These are phyloP conservation scores for Globisporangium apiculatum DNA, from an alignment of 352 stramenopile genomes.

Conservation along the genomic window DNA sequence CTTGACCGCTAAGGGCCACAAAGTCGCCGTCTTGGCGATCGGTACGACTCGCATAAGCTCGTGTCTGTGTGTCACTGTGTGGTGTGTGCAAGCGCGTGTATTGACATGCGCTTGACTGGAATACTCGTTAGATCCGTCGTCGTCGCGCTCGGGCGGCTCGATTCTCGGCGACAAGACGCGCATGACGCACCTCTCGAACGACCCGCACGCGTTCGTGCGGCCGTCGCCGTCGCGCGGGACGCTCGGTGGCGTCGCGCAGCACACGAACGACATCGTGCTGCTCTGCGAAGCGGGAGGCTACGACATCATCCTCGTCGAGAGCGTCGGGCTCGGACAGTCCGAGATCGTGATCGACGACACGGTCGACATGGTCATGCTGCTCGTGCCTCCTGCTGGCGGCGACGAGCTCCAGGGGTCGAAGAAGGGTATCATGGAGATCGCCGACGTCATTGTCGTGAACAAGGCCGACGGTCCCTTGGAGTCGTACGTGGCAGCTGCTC, in stretches of 20 bases:
- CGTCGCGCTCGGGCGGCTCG: constrained; percentile 89
- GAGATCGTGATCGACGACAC: constrained; percentile 96
- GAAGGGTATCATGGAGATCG: constrained; percentile 98
- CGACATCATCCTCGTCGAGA: constrained; percentile 96
- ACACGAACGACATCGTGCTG: constrained; percentile 90
- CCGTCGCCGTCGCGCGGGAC: constrained; percentile 88
- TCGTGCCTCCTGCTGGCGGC: constrained; percentile 93
- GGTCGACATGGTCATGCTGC: constrained; percentile 95
- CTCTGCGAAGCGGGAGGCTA: constrained; percentile 92
- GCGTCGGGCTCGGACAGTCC: constrained; percentile 95
- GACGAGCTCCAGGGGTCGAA: constrained; percentile 97
- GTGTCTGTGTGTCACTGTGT: too few species aligned
- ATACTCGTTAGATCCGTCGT: constrained; percentile 88
- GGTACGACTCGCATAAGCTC: constrained; percentile 13
- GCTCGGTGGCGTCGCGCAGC: constrained; percentile 61
- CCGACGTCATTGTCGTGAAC: constrained; percentile 96
- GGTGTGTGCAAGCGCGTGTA: too few species aligned
- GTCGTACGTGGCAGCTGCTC: constrained; percentile 19
- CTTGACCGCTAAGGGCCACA: constrained; percentile 74
- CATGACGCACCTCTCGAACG: constrained; percentile 92
- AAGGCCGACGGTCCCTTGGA: constrained; percentile 93
- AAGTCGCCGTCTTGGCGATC: constrained; percentile 94
- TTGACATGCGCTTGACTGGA: too few species aligned
- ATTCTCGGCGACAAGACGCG: constrained; percentile 98
- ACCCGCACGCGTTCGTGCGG: constrained; percentile 90